Evolutionary conservation across 2,329 filamentous ascomycete species (phyloP), one percentile per base, ranked within the genome.

Genomic region (Knufia fluminis): DNA sequence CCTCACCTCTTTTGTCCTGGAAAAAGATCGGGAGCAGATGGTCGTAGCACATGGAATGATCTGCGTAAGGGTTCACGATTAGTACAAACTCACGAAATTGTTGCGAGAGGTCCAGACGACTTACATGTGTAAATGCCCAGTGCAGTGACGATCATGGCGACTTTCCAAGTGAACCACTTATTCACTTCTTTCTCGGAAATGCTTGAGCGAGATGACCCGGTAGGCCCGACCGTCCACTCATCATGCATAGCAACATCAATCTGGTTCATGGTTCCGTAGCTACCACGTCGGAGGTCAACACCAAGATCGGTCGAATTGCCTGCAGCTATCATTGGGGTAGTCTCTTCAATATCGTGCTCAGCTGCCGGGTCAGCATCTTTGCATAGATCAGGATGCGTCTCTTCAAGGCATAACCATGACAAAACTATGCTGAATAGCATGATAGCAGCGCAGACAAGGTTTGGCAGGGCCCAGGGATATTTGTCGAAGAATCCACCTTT

Each of bases 31-130:
- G 90, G 48, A 95, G 74, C 1, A 96, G 76, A 63, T 94, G 86
- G 62, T 96, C 91, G 67, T 87, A 96, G 0, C 85, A 89, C 89
- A 96, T 96, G 32, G 85, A 88, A 68, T 96, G 90, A 64, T 94
- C 44, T 46, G 20, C 20, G 94, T 4, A 17, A n/a, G 28, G 7
- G 12, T n/a, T 31, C n/a, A 33, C 14, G 6, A 33, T 45, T 45
- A 45, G 42, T 20, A 26, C 3, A 14, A 31, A 12, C 14, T 14
- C 16, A 19, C 8, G 8, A 3, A 14, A 41, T 19, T 6, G 7
- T 45, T 26, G n/a, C 3, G 19, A 16, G 16, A 14, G 17, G 4
- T 24, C 12, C 16, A 2, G 24, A 17, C n/a, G 9, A 46, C 44
- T 46, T 46, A 46, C 44, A 59, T 3, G 88, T 92, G 69, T 94